phyloP scores from a whole-genome alignment of 805 yeast species.

The Komagataella pastoris region DNA sequence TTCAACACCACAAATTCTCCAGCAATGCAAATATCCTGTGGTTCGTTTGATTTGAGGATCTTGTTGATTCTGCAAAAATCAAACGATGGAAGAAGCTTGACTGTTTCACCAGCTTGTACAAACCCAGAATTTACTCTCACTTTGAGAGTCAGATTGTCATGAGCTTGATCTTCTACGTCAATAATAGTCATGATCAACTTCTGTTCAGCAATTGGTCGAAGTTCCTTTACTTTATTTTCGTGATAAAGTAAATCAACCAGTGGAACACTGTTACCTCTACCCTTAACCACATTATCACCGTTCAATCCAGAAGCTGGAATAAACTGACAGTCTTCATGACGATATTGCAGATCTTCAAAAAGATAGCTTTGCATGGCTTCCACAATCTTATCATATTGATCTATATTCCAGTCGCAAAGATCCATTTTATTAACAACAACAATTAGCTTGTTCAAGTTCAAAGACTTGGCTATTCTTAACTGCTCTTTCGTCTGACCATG shows the following conservation, averaged over 20 bases:
- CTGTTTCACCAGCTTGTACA: conserved; percentile 58
- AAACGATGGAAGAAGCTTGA: conserved; percentile 40
- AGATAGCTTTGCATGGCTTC: conserved; percentile 37
- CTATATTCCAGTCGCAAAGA: conserved; percentile 39
- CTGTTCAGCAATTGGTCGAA: conserved; percentile 2
- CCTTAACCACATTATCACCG: conserved; percentile 52
- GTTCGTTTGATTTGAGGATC: conserved; percentile 11
- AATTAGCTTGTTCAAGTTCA: conserved; percentile 50
- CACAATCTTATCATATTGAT: conserved; percentile 36
- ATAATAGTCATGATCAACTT: conserved; percentile 39
- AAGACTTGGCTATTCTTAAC: conserved; percentile 47
- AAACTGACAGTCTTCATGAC: conserved; percentile 24
- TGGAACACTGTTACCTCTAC: conserved; percentile 15
- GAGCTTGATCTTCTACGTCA: conserved; percentile 43
- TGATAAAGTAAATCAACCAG: conserved; percentile 26
- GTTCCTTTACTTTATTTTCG: conserved; percentile 12
- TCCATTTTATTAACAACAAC: conserved; percentile 67
- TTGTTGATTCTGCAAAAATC: conserved; percentile 28
- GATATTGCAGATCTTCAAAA: conserved; percentile 37
- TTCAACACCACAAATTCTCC: conserved; percentile 43
- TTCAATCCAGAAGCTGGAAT: conserved; percentile 60
- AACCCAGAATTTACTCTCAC: conserved; percentile 63
- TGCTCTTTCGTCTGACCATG: conserved; percentile 77
- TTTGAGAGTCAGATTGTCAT: conserved; percentile 35
- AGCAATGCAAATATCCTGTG: conserved; percentile 25